A percentile compares a stretch with the other conserved stretches of the same genome.
Evolutionary conservation across 139 green algal species (phyloP).

Genomic region (Volvox reticuliferus): DNA sequence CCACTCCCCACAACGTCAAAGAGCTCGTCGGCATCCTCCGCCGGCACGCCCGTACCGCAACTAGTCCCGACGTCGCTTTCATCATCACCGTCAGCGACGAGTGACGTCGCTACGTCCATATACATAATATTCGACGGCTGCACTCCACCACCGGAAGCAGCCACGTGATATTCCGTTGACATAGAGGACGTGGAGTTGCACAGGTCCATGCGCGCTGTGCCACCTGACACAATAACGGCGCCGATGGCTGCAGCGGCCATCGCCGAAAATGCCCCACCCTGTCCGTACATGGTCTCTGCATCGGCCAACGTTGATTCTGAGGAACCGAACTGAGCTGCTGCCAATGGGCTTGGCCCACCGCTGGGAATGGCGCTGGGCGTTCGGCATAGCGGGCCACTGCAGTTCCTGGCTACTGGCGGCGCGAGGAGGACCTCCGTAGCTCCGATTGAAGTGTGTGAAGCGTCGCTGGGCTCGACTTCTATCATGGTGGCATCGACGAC

Average conservation of each 20-base stretch:
- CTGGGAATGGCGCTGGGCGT: background rate
- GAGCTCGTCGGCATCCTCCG: slow-evolving; percentile 36
- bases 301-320: background rate
- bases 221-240: background rate
- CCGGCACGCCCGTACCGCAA: slow-evolving; percentile 15
- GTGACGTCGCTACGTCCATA: slow-evolving; percentile 29
- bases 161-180: slow-evolving; percentile 1
- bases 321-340: slow-evolving; percentile 12
- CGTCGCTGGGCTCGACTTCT: slow-evolving; percentile 38
- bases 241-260: background rate
- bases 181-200: slow-evolving; percentile 32
- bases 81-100: slow-evolving; percentile 29
- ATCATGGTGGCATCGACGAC: background rate
- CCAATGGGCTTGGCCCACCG: background rate
- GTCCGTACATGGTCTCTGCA: background rate
- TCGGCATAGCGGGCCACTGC: background rate
- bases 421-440: background rate
- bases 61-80: slow-evolving; percentile 32
- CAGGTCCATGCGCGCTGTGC: slow-evolving; percentile 14
- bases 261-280: background rate
- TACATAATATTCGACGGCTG: background rate
- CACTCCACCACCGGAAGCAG: too few species aligned
- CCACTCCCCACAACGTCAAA: background rate
- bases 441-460: slow-evolving; percentile 12
- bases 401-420: background rate